Evolutionary conservation across 176 grass and related monocot genomes (phyloP), one percentile per base, ranked within the genome.

Genomic region (Avena eriantha): DNA sequence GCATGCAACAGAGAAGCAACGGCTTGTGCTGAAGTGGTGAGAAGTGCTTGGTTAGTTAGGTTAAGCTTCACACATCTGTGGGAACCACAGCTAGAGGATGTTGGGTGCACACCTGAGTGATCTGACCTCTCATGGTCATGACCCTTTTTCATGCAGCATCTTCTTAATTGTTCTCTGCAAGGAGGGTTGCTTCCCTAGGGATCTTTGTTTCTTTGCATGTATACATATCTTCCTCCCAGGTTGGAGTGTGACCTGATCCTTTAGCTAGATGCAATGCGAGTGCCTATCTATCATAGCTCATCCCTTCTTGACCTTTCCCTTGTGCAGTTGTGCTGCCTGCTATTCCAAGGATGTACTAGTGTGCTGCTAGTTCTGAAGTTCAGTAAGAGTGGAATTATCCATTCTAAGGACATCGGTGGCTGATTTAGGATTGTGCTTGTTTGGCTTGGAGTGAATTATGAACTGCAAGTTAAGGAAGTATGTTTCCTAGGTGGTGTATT

Each of bases 221-320:
- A 12, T 18, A 11, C 22, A 73, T 55, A 78, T 73, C 77, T 78
- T 82, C 82, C 19, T 72, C 66, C 65, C 86, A 86, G 59, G 83
- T 19, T 89, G 73, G 90, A 86, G 36, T 83, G 55, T 74, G 72
- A 86, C 86, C 11, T 73, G 69, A 61, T 31, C 47, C 57, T 80
- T 87, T 84, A 80, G 79, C 63, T 82, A 71, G 60, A 73, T 82
- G 83, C n/a, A 73, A 73, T 73, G 70, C 83, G 79, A 29, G 67
- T 74, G 64, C 65, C 17, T 58, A 55, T 46, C 54, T 50, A 55
- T 46, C 45, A 83, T 66, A 86, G 83, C 79, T 83, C 46, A 74
- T 83, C 86, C 70, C 54, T 61, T 78, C 41, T 76, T 80, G 17
- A 36, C 34, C 47, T 84, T 57, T 57, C 67, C 35, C 61, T n/a